phyloP scores from a whole-genome alignment of 2,329 filamentous ascomycete species.

The Dryadomyces quercus-mongolicae region DNA sequence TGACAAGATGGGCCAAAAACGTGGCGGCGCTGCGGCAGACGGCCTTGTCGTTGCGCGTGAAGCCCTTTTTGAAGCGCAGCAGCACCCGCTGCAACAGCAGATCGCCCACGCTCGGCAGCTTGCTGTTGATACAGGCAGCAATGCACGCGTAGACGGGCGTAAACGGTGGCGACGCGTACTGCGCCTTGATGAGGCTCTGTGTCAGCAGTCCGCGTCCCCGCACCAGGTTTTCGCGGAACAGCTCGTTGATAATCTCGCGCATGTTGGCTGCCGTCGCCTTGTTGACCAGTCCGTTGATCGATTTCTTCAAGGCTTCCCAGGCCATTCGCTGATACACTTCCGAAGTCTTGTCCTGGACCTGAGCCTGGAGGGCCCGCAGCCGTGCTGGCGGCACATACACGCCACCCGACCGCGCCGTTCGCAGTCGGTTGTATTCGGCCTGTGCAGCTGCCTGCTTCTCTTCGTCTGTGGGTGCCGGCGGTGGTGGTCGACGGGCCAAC shows the following conservation, averaged over 20 bases:
- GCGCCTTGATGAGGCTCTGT: slow-evolving; percentile 95
- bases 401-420: slow-evolving; percentile 87
- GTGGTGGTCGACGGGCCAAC: slow-evolving; percentile 14
- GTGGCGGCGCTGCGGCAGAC: slow-evolving; percentile 89
- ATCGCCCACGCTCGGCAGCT: slow-evolving; percentile 88
- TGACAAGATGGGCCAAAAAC: slow-evolving; percentile 90
- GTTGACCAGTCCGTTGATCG: slow-evolving; percentile 97
- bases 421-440: slow-evolving; percentile 84
- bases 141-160: slow-evolving; percentile 94
- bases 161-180: slow-evolving; percentile 89
- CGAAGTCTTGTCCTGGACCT: slow-evolving; percentile 91
- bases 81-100: slow-evolving; percentile 75
- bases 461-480: slow-evolving; percentile 50
- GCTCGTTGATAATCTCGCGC: slow-evolving; percentile 90
- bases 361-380: slow-evolving; percentile 81
- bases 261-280: slow-evolving; percentile 98
- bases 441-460: slow-evolving; percentile 82
- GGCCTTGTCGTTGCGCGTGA: slow-evolving; percentile 92
- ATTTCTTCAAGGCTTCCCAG: slow-evolving; percentile 98
- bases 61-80: slow-evolving; percentile 88
- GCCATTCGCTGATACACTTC: slow-evolving; percentile 99
- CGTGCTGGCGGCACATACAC: slow-evolving; percentile 93
- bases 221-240: slow-evolving; percentile 89
- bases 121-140: slow-evolving; percentile 94
- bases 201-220: slow-evolving; percentile 88